A percentile compares a stretch with the other conserved stretches of the same genome.
Conservation (phyloP, 768 basidiomycete species). For the Termitomyces sp. region DNA sequence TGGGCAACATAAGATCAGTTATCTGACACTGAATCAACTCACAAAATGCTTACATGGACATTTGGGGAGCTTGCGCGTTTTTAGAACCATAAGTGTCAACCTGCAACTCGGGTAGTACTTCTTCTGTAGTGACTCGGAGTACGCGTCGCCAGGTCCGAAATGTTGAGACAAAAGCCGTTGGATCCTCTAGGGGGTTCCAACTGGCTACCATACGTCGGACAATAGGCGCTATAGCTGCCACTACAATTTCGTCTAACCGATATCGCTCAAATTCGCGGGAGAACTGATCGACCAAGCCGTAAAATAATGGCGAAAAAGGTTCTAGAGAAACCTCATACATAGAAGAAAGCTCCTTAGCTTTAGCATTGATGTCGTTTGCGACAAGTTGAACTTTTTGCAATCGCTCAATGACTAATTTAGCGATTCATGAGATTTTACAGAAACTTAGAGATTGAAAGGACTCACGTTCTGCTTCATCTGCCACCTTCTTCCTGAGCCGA, state of each 20-base stretch:
- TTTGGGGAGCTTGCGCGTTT: constrained; percentile 21
- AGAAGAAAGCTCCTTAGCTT: constrained; percentile 59
- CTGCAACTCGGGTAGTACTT: constrained; percentile 36
- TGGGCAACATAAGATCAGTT: constrained; percentile 16
- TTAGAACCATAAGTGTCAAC: constrained; percentile 55
- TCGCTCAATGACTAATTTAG: constrained; percentile 60
- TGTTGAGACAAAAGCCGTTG: constrained; percentile 53
- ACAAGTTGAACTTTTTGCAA: constrained; percentile 74
- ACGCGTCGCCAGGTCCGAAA: constrained; percentile 69
- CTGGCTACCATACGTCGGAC: constrained; percentile 66
- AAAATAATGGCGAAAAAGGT: constrained; percentile 66
- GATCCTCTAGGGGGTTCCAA: constrained; percentile 86
- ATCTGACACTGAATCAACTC: not conserved
- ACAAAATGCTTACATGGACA: constrained; percentile 29
- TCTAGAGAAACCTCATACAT: constrained; percentile 70
- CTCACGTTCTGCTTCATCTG: constrained; percentile 75
- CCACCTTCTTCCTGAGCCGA: constrained; percentile 60
- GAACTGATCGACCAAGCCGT: constrained; percentile 66
- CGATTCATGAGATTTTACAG: not conserved
- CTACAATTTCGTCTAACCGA: constrained; percentile 84
- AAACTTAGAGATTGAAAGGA: constrained; percentile 5
- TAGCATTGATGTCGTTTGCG: constrained; percentile 61
- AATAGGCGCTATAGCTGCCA: constrained; percentile 84
- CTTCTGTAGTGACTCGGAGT: constrained; percentile 49
- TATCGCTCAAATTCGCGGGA: constrained; percentile 71